phyloP scores from a whole-genome alignment of 805 yeast species.

The Yarrowia yakushimensis region DNA sequence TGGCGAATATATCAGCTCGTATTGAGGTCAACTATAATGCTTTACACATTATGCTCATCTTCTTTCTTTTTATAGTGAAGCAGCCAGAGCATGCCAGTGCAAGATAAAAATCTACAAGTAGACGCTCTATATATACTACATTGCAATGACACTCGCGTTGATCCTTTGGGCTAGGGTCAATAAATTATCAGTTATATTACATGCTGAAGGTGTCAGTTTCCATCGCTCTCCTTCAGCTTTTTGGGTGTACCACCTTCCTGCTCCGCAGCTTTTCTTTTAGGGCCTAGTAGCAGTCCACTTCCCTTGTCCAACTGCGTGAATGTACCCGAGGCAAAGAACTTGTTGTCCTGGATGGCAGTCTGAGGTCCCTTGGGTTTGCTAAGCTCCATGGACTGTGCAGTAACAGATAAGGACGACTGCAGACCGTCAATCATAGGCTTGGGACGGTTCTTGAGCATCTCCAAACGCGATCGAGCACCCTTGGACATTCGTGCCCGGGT shows the following conservation, averaged over 20 bases:
- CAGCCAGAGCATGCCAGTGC: neutral
- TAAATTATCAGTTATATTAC: neutral
- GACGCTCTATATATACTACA: too few relatives aligned
- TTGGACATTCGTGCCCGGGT: conserved; percentile 61
- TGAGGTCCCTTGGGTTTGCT: neutral
- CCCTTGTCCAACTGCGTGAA: conserved; percentile 11
- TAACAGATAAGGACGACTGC: neutral
- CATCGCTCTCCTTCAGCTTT: neutral
- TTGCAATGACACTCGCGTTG: too few relatives aligned
- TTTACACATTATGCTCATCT: too few relatives aligned
- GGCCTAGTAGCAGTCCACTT: conserved; percentile 1
- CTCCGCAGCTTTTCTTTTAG: conserved; percentile 8
- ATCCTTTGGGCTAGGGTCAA: neutral
- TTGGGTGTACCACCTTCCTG: neutral
- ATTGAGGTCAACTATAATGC: too few relatives aligned
- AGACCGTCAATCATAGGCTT: conserved; percentile 22
- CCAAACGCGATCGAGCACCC: conserved; percentile 31
- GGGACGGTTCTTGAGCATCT: conserved; percentile 5
- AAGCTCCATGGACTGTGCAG: conserved; percentile 15
- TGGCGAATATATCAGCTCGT: too few relatives aligned
- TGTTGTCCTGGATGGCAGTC: neutral
- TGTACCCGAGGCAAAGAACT: conserved; percentile 15
- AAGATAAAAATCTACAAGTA: too few relatives aligned
- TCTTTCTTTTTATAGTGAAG: too few relatives aligned
- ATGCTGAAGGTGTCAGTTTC: neutral